Evolutionary conservation across 768 basidiomycete species (phyloP), one percentile per base, ranked within the genome.

Genomic region (Calvatia gigantea): DNA sequence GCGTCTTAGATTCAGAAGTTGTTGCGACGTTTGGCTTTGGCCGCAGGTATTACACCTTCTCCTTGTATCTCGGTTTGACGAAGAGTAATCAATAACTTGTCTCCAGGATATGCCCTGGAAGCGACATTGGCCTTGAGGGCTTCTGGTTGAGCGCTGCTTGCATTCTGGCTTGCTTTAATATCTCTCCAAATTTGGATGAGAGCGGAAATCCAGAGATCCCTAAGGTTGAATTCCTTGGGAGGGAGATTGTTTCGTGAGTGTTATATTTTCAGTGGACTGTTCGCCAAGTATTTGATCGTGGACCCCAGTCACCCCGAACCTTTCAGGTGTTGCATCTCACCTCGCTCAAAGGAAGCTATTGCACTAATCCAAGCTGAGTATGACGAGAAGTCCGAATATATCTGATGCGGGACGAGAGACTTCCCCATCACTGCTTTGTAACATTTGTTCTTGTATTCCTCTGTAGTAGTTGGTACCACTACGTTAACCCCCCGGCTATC

Each of bases 11-110:
- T 23, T 39, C 57, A 14, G 39, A 42, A 27, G 25, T 38, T 25
- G 27, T 51, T 21, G 58, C 46, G 0, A 38, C 49, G 3, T 61
- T 59, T 35, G 58, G 58, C 6, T 61, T 57, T 48, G 58, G 58
- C 11, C 52, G 60, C 14, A 28, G 60, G 56, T 55, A 15, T 4
- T 7, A 39, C 19, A 1, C 3, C 19, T 39, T n/a, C 11, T 1
- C 35, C 12, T 37, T 37, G n/a, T n/a, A n/a, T n/a, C n/a, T 37
- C 35, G 35, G n/a, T 9, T 14, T 39, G 7, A 39, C 3, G n/a
- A 21, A 15, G 15, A 39, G 11, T 39, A n/a, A n/a, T 39, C 2
- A 19, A 21, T 1, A 21, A 39, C n/a, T 39, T 2, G 4, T 17
- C 38, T n/a, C 1, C 29, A 51, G 51, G 38, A 25, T 25, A 2